Evolutionary conservation across 2,329 filamentous ascomycete species (phyloP).

Genomic region (Pseudogymnoascus sp.): DNA sequence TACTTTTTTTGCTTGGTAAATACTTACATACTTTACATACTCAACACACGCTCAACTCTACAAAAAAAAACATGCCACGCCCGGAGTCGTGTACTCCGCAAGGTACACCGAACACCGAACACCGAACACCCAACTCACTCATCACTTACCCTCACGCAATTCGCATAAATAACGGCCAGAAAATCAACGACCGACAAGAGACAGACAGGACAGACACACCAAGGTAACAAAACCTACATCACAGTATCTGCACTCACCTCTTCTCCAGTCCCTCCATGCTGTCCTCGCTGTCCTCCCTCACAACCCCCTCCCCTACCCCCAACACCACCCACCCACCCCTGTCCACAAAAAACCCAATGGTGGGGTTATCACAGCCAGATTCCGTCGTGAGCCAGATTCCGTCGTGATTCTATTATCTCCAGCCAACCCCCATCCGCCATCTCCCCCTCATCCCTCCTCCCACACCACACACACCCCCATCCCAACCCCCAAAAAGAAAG

Average conservation of each 20-base stretch:
- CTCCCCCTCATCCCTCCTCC: not conserved
- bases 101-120: not conserved
- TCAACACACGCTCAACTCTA: too few species aligned
- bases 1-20: too few species aligned
- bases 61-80: not conserved
- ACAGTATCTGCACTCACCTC: too few species aligned
- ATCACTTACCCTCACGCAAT: not conserved
- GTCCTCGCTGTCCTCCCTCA: not conserved
- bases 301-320: not conserved
- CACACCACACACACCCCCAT: not conserved
- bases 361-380: not conserved
- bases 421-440: not conserved
- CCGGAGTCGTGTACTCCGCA: not conserved
- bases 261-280: not conserved
- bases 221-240: not conserved
- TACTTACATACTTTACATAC: too few species aligned
- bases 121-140: not conserved
- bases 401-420: not conserved
- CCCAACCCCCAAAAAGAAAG: not conserved
- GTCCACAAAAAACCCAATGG: not conserved
- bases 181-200: not conserved
- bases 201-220: not conserved
- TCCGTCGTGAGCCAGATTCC: not conserved
- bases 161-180: not conserved
- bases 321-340: not conserved